These are phyloP conservation scores for Blastocystis sp. DNA, from an alignment of 352 stramenopile genomes.

Conservation along the genomic window DNA sequence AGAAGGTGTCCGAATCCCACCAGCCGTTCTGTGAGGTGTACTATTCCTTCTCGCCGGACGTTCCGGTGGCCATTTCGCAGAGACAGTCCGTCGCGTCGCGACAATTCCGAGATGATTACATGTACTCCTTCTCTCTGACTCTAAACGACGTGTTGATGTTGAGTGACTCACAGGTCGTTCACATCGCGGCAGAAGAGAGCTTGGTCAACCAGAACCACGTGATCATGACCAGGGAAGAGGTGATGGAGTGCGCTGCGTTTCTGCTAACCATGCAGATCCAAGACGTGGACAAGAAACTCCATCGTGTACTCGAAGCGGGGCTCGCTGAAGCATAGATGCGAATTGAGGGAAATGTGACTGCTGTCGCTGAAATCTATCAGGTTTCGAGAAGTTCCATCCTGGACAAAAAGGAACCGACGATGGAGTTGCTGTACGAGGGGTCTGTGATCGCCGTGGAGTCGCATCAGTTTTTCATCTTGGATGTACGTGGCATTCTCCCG, in stretches of 20 bases:
- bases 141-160: neutral
- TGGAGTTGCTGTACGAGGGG: neutral
- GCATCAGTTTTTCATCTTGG: conserved; percentile 35
- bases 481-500: neutral
- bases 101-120: neutral
- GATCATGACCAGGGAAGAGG: neutral
- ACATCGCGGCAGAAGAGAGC: conserved; percentile 33
- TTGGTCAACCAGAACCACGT: conserved; percentile 13
- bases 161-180: neutral
- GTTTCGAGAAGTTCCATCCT: neutral
- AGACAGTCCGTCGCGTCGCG: neutral
- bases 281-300: neutral
- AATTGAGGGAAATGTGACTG: conserved; percentile 7
- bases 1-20: conserved; percentile 1
- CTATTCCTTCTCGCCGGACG: conserved; percentile 39
- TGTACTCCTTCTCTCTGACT: conserved; percentile 1
- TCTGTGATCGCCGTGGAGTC: neutral
- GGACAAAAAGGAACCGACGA: neutral
- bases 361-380: neutral
- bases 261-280: neutral
- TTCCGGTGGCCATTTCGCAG: conserved; percentile 11
- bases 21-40: conserved; percentile 37
- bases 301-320: neutral
- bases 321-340: neutral
- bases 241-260: neutral